A percentile compares a stretch with the other conserved stretches of the same genome.
These are phyloP conservation scores for Ormosia emarginata DNA, from an alignment of 306 rosid genomes.

Conservation along the genomic window DNA sequence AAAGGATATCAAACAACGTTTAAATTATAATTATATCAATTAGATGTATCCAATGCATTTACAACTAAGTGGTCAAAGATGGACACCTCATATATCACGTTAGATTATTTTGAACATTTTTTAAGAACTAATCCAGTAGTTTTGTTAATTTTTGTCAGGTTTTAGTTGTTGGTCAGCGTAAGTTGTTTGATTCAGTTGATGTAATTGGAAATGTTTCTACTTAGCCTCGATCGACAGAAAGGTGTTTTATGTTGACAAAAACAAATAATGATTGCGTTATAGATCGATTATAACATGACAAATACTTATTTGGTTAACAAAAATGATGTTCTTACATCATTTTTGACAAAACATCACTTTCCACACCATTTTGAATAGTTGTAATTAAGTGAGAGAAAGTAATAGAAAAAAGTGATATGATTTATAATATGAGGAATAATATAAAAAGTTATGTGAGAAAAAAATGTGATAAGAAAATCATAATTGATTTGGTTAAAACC, in stretches of 20 bases:
- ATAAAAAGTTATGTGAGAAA: too few relatives aligned
- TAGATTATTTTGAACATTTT: neutral
- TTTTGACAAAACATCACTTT: too few relatives aligned
- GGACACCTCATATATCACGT: neutral
- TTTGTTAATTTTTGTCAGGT: neutral
- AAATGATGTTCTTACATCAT: too few relatives aligned
- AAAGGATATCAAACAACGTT: neutral
- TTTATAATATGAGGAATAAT: too few relatives aligned
- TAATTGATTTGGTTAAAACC: too few relatives aligned
- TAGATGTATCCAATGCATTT: neutral
- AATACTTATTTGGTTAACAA: too few relatives aligned
- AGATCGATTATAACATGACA: neutral
- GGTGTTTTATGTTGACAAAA: neutral
- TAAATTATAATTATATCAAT: neutral
- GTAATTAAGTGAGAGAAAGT: too few relatives aligned
- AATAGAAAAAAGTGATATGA: too few relatives aligned
- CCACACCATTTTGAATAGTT: too few relatives aligned
- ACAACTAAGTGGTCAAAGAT: slow-evolving; percentile 22
- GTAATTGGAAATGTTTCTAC: neutral
- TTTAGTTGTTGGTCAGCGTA: neutral
- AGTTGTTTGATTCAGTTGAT: neutral
- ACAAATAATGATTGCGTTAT: neutral
- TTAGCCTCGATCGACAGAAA: neutral
- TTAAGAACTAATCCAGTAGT: neutral
- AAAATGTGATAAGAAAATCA: too few relatives aligned